Evolutionary conservation across 1,284 basidiomycete species (phyloP), one percentile per base, ranked within the genome.

Genomic region (Testicularia cyperi): DNA sequence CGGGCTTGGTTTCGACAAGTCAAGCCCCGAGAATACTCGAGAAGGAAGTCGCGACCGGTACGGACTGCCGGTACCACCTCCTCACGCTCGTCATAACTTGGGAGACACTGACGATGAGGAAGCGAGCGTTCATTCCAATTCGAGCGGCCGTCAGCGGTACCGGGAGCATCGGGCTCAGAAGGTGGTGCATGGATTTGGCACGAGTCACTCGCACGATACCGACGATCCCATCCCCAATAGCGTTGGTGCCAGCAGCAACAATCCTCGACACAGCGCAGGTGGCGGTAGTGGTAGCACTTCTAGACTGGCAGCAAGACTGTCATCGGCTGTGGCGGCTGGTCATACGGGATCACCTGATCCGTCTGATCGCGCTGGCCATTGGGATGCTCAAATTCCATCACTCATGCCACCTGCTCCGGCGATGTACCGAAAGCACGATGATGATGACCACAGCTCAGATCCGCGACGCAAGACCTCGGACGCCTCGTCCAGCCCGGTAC

Each of bases 371-470:
- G 30, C 58, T 15, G 48, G 46, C 20, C 37, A 44, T n/a, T 62
- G 62, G 62, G 51, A 54, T 30, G 48, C 52, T 1, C 43, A 55
- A 18, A 49, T 62, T 10, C 62, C 62, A 5, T 49, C 52, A 7
- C 21, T 68, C 35, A 39, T 44, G 14, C 43, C 62, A 12, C 65
- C 65, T 9, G 53, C 53, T 4, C 65, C 52, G 5, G 65, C 65
- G 7, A 46, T 53, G 5, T 25, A 29, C 23, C 33, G 41, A 2
- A 44, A 52, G 18, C 31, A 46, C 14, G 43, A 31, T 1, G 47
- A 51, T 21, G 37, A 53, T 14, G 46, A 57, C 6, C 18, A 20
- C 12, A 38, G 33, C 12, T 28, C 37, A 18, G 57, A 61, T 4
- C 35, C 51, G 5, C 49, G 39, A 20, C 42, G 36, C 8, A 35